Conservation (phyloP, 2,329 filamentous ascomycete species). For the Ceratocystis papillata region DNA sequence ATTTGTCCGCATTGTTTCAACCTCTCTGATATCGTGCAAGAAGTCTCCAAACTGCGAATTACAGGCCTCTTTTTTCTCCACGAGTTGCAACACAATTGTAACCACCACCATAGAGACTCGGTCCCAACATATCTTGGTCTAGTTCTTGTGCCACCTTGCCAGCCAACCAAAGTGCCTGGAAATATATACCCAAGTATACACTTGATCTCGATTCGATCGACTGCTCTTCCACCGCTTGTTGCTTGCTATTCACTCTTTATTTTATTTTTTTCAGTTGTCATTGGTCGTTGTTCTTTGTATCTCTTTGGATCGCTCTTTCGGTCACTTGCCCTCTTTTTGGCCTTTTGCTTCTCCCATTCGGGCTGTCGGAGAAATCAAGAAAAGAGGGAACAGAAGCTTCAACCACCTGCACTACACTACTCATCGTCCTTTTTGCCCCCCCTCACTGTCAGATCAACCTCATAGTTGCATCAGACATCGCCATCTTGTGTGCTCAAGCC, state of each 20-base stretch:
- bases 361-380: neutral
- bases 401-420: neutral
- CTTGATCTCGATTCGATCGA: neutral
- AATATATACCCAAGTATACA: neutral
- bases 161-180: neutral
- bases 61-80: neutral
- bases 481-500: slow-evolving; percentile 4
- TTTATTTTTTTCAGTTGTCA: neutral
- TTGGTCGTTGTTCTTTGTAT: neutral
- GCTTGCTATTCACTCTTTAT: neutral
- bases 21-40: neutral
- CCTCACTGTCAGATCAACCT: neutral
- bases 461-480: neutral
- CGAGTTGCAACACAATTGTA: neutral
- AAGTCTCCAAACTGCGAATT: neutral
- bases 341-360: neutral
- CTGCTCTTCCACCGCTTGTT: neutral
- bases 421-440: neutral
- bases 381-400: neutral
- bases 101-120: neutral
- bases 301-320: too few relatives aligned
- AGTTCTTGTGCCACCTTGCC: slow-evolving; percentile 1
- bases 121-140: neutral
- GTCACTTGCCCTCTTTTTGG: neutral
- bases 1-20: neutral